These are phyloP conservation scores for Saccharomycopsis sp. DNA, from an alignment of 805 yeast species.

Conservation along the genomic window DNA sequence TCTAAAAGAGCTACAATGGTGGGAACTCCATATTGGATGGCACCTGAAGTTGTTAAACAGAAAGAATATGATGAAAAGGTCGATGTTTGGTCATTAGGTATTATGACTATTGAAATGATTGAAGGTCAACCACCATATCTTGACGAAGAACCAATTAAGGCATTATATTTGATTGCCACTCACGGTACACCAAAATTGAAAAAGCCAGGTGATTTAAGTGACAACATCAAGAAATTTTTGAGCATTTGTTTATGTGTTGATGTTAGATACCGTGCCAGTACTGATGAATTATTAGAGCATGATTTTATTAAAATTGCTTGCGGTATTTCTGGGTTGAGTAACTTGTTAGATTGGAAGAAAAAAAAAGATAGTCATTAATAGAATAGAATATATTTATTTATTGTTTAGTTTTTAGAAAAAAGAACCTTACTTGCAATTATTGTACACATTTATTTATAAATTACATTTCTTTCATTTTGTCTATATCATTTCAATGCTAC, in stretches of 20 bases:
- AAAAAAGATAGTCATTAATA: slow-evolving; percentile 15
- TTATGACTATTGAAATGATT: slow-evolving; percentile 97
- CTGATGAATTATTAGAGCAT: slow-evolving; percentile 80
- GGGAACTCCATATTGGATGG: slow-evolving; percentile 99
- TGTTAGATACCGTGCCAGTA: slow-evolving; percentile 82
- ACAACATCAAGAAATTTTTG: slow-evolving; percentile 76
- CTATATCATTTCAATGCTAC: too few species aligned
- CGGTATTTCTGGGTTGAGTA: slow-evolving; percentile 48
- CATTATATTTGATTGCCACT: slow-evolving; percentile 88
- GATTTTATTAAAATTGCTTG: slow-evolving; percentile 62
- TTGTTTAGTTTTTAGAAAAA: background rate
- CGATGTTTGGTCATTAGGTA: slow-evolving; percentile 96
- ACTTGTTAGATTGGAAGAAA: slow-evolving; percentile 47
- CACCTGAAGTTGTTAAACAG: slow-evolving; percentile 94
- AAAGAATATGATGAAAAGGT: slow-evolving; percentile 96
- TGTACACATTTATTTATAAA: too few species aligned
- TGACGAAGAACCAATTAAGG: slow-evolving; percentile 92
- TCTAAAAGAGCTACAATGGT: slow-evolving; percentile 96
- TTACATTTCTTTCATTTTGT: too few species aligned
- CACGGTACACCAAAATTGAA: slow-evolving; percentile 94
- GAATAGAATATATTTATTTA: background rate
- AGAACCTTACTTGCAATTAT: too few species aligned
- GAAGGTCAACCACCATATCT: slow-evolving; percentile 98
- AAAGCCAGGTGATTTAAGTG: slow-evolving; percentile 73
- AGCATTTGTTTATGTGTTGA: slow-evolving; percentile 92